These are phyloP conservation scores for Wickerhamomyces strasburgensis DNA, from an alignment of 805 yeast genomes.

Conservation along the genomic window DNA sequence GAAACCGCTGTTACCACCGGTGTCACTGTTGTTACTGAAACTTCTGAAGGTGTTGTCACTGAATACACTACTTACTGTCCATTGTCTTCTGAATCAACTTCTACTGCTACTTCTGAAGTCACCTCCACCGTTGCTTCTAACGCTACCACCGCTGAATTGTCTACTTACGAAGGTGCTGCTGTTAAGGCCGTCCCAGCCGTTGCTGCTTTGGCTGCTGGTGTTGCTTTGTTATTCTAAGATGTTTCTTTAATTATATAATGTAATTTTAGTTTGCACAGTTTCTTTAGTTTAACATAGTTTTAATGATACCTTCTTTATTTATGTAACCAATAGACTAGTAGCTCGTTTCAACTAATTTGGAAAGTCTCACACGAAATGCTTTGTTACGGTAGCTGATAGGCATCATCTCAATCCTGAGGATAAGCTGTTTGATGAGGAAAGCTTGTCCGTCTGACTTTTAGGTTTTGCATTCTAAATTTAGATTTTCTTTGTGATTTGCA, in stretches of 20 bases:
- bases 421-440: no score
- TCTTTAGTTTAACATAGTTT: not conserved
- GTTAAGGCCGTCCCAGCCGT: conserved; percentile 41
- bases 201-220: conserved; percentile 46
- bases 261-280: not conserved
- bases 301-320: not conserved
- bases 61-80: conserved; percentile 24
- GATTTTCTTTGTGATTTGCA: no score
- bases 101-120: conserved; percentile 8
- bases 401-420: no score
- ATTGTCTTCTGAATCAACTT: conserved; percentile 9
- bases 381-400: no score
- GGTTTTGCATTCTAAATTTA: no score
- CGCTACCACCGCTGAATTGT: conserved; percentile 21
- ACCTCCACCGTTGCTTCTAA: conserved; percentile 13
- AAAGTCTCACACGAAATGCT: no score
- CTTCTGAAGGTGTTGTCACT: conserved; percentile 19
- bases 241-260: conserved; percentile 3
- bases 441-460: no score
- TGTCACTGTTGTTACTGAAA: conserved; percentile 23
- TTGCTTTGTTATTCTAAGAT: conserved; percentile 42
- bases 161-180: conserved; percentile 40
- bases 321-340: no score
- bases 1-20: conserved; percentile 26
- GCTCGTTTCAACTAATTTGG: no score